Evolutionary conservation across 352 stramenopile species (phyloP).

Genomic region (Pythium aquatile): DNA sequence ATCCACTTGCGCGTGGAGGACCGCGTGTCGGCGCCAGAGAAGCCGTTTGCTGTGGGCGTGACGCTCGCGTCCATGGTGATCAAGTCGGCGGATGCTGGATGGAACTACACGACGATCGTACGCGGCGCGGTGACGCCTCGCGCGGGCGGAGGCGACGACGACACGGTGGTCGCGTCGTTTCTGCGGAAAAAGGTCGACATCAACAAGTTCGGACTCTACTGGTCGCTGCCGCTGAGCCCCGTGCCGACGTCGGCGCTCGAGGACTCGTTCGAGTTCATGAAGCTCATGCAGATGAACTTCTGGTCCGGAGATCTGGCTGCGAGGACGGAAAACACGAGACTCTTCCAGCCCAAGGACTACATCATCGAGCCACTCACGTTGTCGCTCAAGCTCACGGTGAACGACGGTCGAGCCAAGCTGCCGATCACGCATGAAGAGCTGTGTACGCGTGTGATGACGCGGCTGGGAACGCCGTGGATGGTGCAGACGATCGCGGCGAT

Average conservation of each 20-base stretch:
- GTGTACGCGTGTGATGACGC: slow-evolving; percentile 61
- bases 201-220: slow-evolving; percentile 81
- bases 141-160: slow-evolving; percentile 6
- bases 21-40: slow-evolving; percentile 39
- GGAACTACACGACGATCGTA: slow-evolving; percentile 85
- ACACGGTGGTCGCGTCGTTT: slow-evolving; percentile 31
- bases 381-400: slow-evolving; percentile 79
- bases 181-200: slow-evolving; percentile 83
- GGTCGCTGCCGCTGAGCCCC: slow-evolving; percentile 52
- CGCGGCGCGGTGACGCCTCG: slow-evolving; percentile 30
- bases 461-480: slow-evolving; percentile 78
- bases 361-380: slow-evolving; percentile 72
- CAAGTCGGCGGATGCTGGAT: slow-evolving; percentile 75
- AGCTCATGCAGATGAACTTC: slow-evolving; percentile 71
- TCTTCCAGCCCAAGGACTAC: slow-evolving; percentile 61
- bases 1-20: slow-evolving; percentile 77
- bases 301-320: slow-evolving; percentile 27
- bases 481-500: slow-evolving; percentile 75
- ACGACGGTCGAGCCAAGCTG: slow-evolving; percentile 75
- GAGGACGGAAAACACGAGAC: slow-evolving; percentile 20
- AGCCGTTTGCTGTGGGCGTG: slow-evolving; percentile 60
- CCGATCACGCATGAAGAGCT: slow-evolving; percentile 79
- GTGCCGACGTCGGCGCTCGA: slow-evolving; percentile 45
- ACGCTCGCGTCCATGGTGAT: slow-evolving; percentile 80
- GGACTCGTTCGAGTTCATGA: slow-evolving; percentile 58